Conservation (phyloP, 148 eudicot genomes). For the Mesembryanthemum crystallinum region DNA sequence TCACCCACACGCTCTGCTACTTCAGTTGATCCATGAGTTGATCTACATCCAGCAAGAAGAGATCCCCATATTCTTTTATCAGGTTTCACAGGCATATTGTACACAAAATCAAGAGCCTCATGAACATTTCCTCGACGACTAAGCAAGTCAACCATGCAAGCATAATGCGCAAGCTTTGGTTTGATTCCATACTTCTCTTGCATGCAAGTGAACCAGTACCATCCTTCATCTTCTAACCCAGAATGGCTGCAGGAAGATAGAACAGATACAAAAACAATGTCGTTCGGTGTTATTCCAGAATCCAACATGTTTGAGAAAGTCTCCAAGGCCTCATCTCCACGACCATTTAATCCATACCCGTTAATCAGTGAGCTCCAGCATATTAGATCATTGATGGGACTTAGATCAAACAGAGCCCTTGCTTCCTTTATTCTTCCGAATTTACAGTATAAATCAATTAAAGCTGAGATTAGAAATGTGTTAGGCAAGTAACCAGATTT, state of each 20-base stretch:
- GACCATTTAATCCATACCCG: constrained; percentile 66
- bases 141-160: constrained; percentile 76
- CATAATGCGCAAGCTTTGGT: constrained; percentile 63
- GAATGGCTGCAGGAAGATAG: constrained; percentile 68
- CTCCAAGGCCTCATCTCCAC: constrained; percentile 56
- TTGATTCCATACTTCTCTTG: constrained; percentile 41
- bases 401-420: constrained; percentile 45
- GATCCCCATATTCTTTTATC: constrained; percentile 76
- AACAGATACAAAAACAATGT: constrained; percentile 59
- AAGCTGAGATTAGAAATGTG: constrained; percentile 43
- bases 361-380: constrained; percentile 80
- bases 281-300: constrained; percentile 53
- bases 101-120: constrained; percentile 66
- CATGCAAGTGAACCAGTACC: constrained; percentile 66
- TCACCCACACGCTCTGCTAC: constrained; percentile 49
- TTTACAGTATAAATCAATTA: constrained; percentile 66
- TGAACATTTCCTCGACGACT: constrained; percentile 63
- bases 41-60: constrained; percentile 69
- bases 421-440: constrained; percentile 54
- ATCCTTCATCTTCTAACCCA: constrained; percentile 63
- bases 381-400: constrained; percentile 43
- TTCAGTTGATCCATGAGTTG: constrained; percentile 36
- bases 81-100: constrained; percentile 57
- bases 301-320: constrained; percentile 53
- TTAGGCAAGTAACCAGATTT: constrained; percentile 53